A percentile compares a stretch with the other conserved stretches of the same genome.
Conservation (phyloP, 768 basidiomycete species). For the Pholiota microspora region DNA sequence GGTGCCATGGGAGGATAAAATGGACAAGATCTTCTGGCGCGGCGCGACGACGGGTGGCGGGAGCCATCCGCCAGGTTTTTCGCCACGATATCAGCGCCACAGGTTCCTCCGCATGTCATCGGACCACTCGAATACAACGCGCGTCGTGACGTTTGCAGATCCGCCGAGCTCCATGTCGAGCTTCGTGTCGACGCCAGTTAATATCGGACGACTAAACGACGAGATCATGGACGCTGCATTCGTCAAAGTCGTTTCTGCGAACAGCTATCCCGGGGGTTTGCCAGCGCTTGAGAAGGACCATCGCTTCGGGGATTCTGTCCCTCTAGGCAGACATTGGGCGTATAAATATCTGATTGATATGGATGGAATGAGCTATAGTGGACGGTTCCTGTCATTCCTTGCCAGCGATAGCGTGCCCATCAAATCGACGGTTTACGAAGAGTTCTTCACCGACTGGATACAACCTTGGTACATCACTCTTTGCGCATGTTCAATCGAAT, state of each 20-base stretch:
- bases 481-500: not conserved
- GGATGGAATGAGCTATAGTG: slow-evolving; percentile 95
- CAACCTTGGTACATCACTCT: slow-evolving; percentile 64
- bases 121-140: slow-evolving; percentile 46
- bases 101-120: slow-evolving; percentile 86
- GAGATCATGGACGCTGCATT: slow-evolving; percentile 90
- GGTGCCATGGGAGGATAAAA: slow-evolving; percentile 84
- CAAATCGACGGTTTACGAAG: slow-evolving; percentile 89
- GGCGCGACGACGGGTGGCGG: slow-evolving; percentile 97
- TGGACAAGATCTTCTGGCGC: slow-evolving; percentile 89
- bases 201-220: slow-evolving; percentile 59
- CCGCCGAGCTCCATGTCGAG: slow-evolving; percentile 59
- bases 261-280: slow-evolving; percentile 75
- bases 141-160: slow-evolving; percentile 68
- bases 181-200: slow-evolving; percentile 62
- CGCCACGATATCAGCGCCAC: slow-evolving; percentile 83
- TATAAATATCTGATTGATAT: slow-evolving; percentile 93
- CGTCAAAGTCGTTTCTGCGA: slow-evolving; percentile 68
- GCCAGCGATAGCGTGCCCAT: slow-evolving; percentile 88
- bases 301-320: slow-evolving; percentile 72
- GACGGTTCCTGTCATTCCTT: slow-evolving; percentile 80
- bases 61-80: slow-evolving; percentile 79
- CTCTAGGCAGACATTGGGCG: slow-evolving; percentile 84
- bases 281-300: slow-evolving; percentile 60
- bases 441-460: slow-evolving; percentile 90